These are phyloP conservation scores for Ogataea glucozyma DNA, from an alignment of 805 yeast species.

Conservation along the genomic window DNA sequence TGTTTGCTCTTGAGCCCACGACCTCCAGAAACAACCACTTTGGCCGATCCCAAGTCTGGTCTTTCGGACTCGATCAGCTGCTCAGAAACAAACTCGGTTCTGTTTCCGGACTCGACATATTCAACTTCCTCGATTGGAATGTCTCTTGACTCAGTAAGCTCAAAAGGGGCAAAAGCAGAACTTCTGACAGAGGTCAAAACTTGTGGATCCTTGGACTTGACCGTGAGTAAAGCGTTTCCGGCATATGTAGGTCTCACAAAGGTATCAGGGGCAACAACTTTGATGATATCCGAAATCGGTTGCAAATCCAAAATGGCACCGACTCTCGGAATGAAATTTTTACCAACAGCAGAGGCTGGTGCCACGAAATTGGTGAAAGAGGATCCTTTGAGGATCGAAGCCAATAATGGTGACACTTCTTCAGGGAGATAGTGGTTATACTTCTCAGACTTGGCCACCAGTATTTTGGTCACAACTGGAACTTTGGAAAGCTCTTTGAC, in stretches of 20 bases:
- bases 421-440: slow-evolving; percentile 80
- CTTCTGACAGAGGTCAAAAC: slow-evolving; percentile 78
- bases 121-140: slow-evolving; percentile 51
- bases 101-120: slow-evolving; percentile 38
- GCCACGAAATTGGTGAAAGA: slow-evolving; percentile 71
- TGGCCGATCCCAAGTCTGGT: slow-evolving; percentile 88
- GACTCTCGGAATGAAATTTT: slow-evolving; percentile 80
- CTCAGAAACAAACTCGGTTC: slow-evolving; percentile 72
- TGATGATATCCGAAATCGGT: slow-evolving; percentile 81
- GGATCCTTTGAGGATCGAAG: slow-evolving; percentile 44
- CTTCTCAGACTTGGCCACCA: slow-evolving; percentile 57
- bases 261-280: slow-evolving; percentile 63
- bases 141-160: slow-evolving; percentile 34
- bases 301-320: slow-evolving; percentile 85
- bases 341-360: slow-evolving; percentile 86
- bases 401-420: slow-evolving; percentile 67
- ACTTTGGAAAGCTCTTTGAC: slow-evolving; percentile 53
- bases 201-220: slow-evolving; percentile 64
- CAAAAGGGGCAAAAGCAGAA: slow-evolving; percentile 66
- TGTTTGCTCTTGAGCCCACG: slow-evolving; percentile 91
- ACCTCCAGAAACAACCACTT: slow-evolving; percentile 86
- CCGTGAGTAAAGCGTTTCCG: slow-evolving; percentile 88
- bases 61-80: slow-evolving; percentile 75
- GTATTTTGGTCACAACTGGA: slow-evolving; percentile 52
- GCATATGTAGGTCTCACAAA: slow-evolving; percentile 95